Conservation (phyloP, 2,329 filamentous ascomycete species). For the Fusarium avenaceum region DNA sequence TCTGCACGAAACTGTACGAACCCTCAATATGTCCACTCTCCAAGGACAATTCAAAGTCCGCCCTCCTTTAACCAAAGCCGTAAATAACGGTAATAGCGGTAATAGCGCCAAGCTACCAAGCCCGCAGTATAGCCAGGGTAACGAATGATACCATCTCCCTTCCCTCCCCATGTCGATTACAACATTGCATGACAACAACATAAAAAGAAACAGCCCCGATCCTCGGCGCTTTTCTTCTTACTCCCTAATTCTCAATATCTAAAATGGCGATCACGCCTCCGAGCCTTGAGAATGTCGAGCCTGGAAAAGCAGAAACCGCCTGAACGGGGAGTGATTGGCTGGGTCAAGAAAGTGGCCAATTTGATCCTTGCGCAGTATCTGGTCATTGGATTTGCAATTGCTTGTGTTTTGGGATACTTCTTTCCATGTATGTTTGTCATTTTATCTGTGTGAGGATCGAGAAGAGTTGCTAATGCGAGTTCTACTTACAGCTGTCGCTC, state of each 20-base stretch:
- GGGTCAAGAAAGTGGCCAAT: constrained; percentile 40
- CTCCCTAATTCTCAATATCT: neutral
- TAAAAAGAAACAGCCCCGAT: constrained; percentile 4
- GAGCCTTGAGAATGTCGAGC: constrained; percentile 32
- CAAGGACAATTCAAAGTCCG: constrained; percentile 41
- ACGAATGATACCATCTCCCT: constrained; percentile 26
- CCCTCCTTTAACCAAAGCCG: constrained; percentile 16
- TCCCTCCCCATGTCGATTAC: constrained; percentile 1
- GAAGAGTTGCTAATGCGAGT: constrained; percentile 16
- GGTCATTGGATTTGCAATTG: constrained; percentile 70
- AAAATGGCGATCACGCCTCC: constrained; percentile 13
- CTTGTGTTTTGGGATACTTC: constrained; percentile 62
- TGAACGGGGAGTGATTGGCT: constrained; percentile 9
- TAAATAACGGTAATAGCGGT: constrained; percentile 22
- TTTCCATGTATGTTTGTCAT: constrained; percentile 57
- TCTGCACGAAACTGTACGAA: too few relatives aligned
- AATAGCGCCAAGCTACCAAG: constrained; percentile 42
- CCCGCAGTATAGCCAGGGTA: constrained; percentile 7
- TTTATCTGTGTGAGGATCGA: neutral
- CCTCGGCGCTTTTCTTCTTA: neutral
- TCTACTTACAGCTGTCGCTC: constrained; percentile 58
- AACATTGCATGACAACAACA: neutral
- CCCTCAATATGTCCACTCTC: constrained; percentile 5
- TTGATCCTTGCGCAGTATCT: constrained; percentile 73
- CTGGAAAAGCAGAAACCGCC: constrained; percentile 27